Conservation (phyloP, 306 rosid species). For the Quercus agrifolia region DNA sequence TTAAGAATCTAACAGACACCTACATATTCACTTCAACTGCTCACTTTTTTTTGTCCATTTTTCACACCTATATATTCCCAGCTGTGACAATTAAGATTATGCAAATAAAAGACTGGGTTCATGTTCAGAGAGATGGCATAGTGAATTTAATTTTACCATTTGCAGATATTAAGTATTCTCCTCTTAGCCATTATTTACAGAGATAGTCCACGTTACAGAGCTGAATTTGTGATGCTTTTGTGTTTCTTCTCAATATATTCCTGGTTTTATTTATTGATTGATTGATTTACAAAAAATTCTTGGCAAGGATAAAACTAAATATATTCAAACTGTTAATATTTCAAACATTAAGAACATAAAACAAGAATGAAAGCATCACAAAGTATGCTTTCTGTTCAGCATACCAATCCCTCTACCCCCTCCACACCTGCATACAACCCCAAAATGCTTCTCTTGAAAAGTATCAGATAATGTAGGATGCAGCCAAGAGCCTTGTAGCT, state of each 20-base stretch:
- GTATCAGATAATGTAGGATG: not conserved
- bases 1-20: not conserved
- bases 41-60: not conserved
- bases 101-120: not conserved
- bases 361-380: not conserved
- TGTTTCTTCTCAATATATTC: not conserved
- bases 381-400: not conserved
- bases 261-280: not conserved
- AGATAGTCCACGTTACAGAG: not conserved
- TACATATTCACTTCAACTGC: constrained; percentile 12
- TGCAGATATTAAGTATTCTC: not conserved
- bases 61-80: constrained; percentile 2
- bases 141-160: not conserved
- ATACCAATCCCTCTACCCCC: not conserved
- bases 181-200: not conserved
- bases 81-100: not conserved
- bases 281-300: not conserved
- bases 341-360: not conserved
- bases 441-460: not conserved
- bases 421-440: not conserved
- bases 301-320: not conserved
- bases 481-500: no score
- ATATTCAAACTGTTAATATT: not conserved
- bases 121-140: not conserved
- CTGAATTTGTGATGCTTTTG: constrained; percentile 3